phyloP scores from a whole-genome alignment of 2,329 filamentous ascomycete species.

The Cladosporium colombiae region DNA sequence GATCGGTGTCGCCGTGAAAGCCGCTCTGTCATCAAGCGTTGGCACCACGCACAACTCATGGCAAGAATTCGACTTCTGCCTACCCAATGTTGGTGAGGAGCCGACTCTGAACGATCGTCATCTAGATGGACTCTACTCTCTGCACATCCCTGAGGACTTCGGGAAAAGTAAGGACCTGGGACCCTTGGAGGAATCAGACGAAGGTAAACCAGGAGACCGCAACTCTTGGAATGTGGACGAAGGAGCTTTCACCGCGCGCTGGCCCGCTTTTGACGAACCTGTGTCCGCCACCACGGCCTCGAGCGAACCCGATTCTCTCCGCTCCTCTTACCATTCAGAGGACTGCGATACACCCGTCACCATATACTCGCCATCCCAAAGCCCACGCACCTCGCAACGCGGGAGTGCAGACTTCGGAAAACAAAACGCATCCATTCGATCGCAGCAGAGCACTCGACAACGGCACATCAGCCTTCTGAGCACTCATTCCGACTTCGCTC shows the following conservation, averaged over 20 bases:
- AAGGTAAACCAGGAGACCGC: conserved; percentile 10
- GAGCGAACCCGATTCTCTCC: background rate
- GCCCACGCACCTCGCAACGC: conserved; percentile 1
- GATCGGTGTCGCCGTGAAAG: background rate
- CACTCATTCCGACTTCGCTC: conserved; percentile 1
- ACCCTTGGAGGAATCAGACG: conserved; percentile 14
- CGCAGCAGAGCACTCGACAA: background rate
- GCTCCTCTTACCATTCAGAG: conserved; percentile 7
- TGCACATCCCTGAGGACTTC: background rate
- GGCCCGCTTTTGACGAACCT: conserved; percentile 6
- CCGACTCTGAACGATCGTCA: conserved; percentile 7
- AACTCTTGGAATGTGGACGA: conserved; percentile 16
- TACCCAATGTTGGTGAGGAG: conserved; percentile 11
- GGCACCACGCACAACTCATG: conserved; percentile 2
- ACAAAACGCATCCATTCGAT: background rate
- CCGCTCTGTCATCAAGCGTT: background rate
- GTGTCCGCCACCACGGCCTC: conserved; percentile 17
- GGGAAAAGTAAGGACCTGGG: conserved; percentile 19
- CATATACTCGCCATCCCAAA: conserved; percentile 8
- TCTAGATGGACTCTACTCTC: background rate
- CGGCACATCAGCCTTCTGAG: conserved; percentile 20
- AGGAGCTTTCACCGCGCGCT: background rate
- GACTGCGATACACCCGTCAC: conserved; percentile 9
- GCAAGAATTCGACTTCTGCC: conserved; percentile 15
- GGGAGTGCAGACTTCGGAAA: conserved; percentile 2